Conservation (phyloP, 805 yeast species). For the Tetrapisispora iriomotensis region DNA sequence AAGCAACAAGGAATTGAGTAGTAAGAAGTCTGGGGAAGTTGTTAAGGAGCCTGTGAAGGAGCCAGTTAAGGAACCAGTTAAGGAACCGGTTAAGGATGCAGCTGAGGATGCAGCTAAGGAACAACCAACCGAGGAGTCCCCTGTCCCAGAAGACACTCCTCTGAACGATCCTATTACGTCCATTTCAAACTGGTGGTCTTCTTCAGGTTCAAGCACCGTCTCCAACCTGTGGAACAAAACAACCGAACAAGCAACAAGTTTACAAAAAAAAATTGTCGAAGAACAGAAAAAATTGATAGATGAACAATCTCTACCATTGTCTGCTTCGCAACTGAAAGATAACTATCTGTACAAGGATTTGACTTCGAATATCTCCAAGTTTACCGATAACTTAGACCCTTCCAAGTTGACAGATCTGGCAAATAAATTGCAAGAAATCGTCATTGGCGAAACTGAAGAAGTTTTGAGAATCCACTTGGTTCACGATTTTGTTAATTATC, state of each 20-base stretch:
- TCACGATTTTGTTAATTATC: conserved; percentile 55
- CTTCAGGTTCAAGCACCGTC: conserved; percentile 57
- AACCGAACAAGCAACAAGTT: conserved; percentile 35
- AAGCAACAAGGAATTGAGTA: conserved; percentile 36
- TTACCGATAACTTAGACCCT: conserved; percentile 6
- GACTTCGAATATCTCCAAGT: conserved; percentile 14
- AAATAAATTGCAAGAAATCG: conserved; percentile 25
- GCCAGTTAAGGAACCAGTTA: not conserved
- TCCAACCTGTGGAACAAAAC: conserved; percentile 59
- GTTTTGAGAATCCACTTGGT: conserved; percentile 51
- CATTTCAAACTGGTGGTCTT: conserved; percentile 66
- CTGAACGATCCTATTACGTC: conserved; percentile 53
- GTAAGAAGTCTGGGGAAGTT: conserved; percentile 5
- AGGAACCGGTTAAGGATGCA: conserved; percentile 5
- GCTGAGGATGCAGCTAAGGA: conserved; percentile 14
- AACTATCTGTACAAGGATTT: no score
- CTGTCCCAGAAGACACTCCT: conserved; percentile 15
- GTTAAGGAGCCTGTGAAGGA: conserved; percentile 14
- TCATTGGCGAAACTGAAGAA: conserved; percentile 38
- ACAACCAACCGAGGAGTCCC: conserved; percentile 15
- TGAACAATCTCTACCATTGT: not conserved
- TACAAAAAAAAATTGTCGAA: conserved; percentile 29
- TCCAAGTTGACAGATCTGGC: conserved; percentile 25
- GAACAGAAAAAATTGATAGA: conserved; percentile 28
- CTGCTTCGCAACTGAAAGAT: conserved; percentile 1